phyloP scores from a whole-genome alignment of 2,329 filamentous ascomycete species.

The Calonectria montana region DNA sequence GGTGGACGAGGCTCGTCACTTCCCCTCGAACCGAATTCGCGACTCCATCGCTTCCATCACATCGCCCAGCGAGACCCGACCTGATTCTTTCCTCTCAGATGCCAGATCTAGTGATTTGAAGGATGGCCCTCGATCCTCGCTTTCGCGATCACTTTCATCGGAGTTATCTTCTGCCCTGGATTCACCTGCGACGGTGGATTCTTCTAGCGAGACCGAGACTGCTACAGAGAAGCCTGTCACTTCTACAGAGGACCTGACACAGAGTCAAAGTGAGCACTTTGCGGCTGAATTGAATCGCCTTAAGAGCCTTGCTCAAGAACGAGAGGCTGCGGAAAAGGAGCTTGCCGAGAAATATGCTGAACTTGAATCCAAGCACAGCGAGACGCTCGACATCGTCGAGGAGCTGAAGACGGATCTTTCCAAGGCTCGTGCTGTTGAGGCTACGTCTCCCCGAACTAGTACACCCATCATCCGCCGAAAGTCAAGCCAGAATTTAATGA shows the following conservation, averaged over 20 bases:
- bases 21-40: conserved; percentile 58
- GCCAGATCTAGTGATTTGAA: conserved; percentile 77
- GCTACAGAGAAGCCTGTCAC: conserved; percentile 57
- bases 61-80: conserved; percentile 65
- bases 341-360: conserved; percentile 84
- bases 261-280: conserved; percentile 56
- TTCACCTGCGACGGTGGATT: conserved; percentile 73
- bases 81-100: conserved; percentile 88
- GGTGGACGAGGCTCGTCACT: conserved; percentile 81
- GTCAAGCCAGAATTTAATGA: conserved; percentile 89
- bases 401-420: conserved; percentile 89
- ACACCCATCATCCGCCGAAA: conserved; percentile 90
- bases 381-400: conserved; percentile 87
- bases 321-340: conserved; percentile 78
- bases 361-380: conserved; percentile 83
- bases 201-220: conserved; percentile 64
- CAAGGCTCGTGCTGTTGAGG: conserved; percentile 74
- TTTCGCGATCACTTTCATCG: conserved; percentile 89
- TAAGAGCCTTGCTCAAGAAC: conserved; percentile 77
- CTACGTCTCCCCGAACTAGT: conserved; percentile 71
- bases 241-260: conserved; percentile 53
- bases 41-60: conserved; percentile 67
- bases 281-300: conserved; percentile 77
- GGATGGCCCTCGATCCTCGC: conserved; percentile 73
- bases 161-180: conserved; percentile 91